Base-by-base conservation (phyloP, 108 stramenopile species). In the Pseudonitzschia delicatissima region DNA sequence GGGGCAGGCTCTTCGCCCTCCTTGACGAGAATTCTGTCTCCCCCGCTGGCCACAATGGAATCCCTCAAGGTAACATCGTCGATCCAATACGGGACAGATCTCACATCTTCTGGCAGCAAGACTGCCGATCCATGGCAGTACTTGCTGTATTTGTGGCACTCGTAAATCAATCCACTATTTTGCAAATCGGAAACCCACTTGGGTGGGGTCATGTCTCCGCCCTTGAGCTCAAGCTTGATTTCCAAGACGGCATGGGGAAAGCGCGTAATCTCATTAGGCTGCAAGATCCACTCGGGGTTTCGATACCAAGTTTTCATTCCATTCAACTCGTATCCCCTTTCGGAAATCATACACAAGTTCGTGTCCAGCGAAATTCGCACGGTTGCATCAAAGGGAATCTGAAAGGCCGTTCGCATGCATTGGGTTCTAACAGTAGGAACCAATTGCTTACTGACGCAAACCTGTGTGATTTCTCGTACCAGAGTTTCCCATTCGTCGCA, bases 171-270 rank as follows among this genome's bases (percentile, higher is more conserved):
- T 8, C 95, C 96, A 45, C 81, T 85, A 55, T 88, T 87, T 66
- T 96, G 87, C 72, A 98, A 77, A 55, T 97, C 91, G 7, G 82
- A 79, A 20, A 98, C 95, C 98, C 98, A 98, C 49, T 90, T 68
- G 11, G 98, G 92, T 31, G 92, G 94, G 29, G 81, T 51, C 82
- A 84, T 58, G 37, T 81, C 83, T 37, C 81, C 96, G 49, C 92
- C 96, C 73, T 87, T 91, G 25, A 97, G 60, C 62, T 96, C 94
- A 45, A 98, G 74, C 73, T 98, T 98, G 48, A 98, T 87, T 74
- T 98, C 98, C 59, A 98, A 67, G 29, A 98, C 91, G 17, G 96
- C 95, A 66, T 97, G 96, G 31, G 98, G 98, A 76, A 98, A 98
- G 3, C 96, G 87, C 11, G 91, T 94, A 57, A 97, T 95, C 58